These are phyloP conservation scores for Umbilicus rupestris DNA, from an alignment of 164 flowering plant genomes.

Conservation along the genomic window DNA sequence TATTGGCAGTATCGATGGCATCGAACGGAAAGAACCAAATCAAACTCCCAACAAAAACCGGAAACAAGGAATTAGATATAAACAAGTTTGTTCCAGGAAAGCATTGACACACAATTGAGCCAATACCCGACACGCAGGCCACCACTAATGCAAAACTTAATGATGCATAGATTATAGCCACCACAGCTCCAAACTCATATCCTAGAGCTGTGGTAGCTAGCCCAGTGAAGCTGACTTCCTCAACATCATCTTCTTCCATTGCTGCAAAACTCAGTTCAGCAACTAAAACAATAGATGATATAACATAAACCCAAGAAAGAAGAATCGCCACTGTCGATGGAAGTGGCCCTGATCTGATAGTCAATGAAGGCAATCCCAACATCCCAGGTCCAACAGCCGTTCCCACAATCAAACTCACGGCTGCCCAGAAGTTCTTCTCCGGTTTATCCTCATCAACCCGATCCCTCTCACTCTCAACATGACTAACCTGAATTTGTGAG, in stretches of 20 bases:
- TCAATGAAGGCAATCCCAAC: constrained; percentile 55
- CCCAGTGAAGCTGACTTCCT: constrained; percentile 61
- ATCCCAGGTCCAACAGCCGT: constrained; percentile 78
- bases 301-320: constrained; percentile 53
- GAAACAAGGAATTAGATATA: constrained; percentile 39
- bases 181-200: constrained; percentile 30
- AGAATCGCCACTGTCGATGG: constrained; percentile 51
- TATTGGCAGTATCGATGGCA: constrained; percentile 41
- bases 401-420: constrained; percentile 54
- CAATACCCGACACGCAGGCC: constrained; percentile 68
- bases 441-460: not conserved
- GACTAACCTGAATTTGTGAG: not conserved
- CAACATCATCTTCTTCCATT: constrained; percentile 53
- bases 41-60: constrained; percentile 27
- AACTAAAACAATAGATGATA: constrained; percentile 56
- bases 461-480: not conserved
- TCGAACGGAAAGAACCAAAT: constrained; percentile 41
- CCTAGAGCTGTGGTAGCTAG: constrained; percentile 50
- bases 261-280: constrained; percentile 65
- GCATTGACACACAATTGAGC: constrained; percentile 42
- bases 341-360: constrained; percentile 51
- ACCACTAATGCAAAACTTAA: constrained; percentile 51
- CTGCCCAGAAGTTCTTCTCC: constrained; percentile 51
- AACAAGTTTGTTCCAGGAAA: constrained; percentile 32
- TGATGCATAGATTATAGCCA: constrained; percentile 45